Percentiles rank a stretch among this genome's conserved stretches.
Evolutionary conservation across 2,329 filamentous ascomycete species (phyloP).

Genomic region (Trichoderma semiorbis): DNA sequence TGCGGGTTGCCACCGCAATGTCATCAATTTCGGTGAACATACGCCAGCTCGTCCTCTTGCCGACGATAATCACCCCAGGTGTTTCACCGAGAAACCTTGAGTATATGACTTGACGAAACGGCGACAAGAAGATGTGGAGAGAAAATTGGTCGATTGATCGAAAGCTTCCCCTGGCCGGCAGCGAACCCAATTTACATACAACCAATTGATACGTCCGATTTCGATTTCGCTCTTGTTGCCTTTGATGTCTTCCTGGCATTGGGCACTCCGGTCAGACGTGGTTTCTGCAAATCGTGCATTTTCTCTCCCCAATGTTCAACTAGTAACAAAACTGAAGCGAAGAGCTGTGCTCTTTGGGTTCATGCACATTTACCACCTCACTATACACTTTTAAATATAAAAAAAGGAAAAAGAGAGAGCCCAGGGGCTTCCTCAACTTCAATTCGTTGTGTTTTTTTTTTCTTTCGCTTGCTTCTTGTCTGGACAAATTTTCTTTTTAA

Average conservation of each 20-base stretch:
- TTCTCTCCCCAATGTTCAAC: background rate
- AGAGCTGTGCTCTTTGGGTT: constrained; percentile 10
- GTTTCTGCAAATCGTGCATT: background rate
- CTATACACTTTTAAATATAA: background rate
- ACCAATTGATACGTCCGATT: constrained; percentile 13
- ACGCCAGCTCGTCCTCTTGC: constrained; percentile 15
- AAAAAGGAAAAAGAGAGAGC: background rate
- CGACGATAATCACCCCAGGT: constrained; percentile 19
- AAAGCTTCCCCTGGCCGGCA: constrained; percentile 8
- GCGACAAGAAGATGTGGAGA: background rate
- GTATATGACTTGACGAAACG: background rate
- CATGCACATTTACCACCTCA: background rate
- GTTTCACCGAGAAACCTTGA: background rate
- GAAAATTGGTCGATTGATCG: background rate
- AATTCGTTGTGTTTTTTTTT: constrained; percentile 9
- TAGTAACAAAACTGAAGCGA: background rate
- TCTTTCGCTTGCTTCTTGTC: background rate
- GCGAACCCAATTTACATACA: constrained; percentile 18
- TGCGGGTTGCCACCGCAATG: background rate
- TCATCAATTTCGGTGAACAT: background rate
- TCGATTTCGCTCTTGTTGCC: background rate
- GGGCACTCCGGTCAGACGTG: background rate
- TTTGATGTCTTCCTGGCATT: background rate
- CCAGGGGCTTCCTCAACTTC: background rate
- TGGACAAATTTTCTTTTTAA: background rate